Evolutionary conservation across 1,139 yeast genomes (phyloP), one percentile per base, ranked within the genome.

Genomic region (Taphrina confusa): DNA sequence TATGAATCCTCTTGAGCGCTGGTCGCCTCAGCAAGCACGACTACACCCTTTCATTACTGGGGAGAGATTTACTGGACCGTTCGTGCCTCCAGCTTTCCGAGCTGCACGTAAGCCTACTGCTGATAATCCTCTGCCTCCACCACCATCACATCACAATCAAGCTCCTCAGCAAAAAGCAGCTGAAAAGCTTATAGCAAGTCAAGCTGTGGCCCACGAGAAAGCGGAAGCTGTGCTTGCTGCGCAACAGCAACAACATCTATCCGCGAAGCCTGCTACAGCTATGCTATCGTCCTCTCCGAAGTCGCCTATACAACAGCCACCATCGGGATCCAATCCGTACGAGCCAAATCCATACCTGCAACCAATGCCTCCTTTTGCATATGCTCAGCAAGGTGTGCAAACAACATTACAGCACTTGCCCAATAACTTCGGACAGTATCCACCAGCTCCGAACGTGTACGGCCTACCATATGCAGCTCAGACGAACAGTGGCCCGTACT

Each of bases 1-100:
- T 67, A 74, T 89, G 70, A 91, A 91, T 72, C 98, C 98, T 0
- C 78, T 92, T 68, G 96, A 91, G 71, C 80, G 99, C 67, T 85
- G 96, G 84, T 89, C 97, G 0, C 98, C 98, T 9, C 96, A 89
- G 67, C 97, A 92, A 71, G 98, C 97, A 0, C 78, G 86, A 23
- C 78, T 83, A 73, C 98, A 94, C 74, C 97, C 97, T 0, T 92
- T 94, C 72, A 82, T 92, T 20, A 85, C 85, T 9, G 75, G 73
- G 44, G 64, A 68, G 46, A 69, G 67, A 65, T 73, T 68, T 49
- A 40, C 20, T 2, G 56, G 50, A 12, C 57, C 75, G n/a, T 74
- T 67, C 65, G 71, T 71, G 31, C 72, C 74, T 9, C 61, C 63
- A 18, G 49, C 49, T 12, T 54, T 42, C 51, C 42, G 51, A 12